Evolutionary conservation across 2,329 filamentous ascomycete species (phyloP).

Genomic region (Fusarium sp.): DNA sequence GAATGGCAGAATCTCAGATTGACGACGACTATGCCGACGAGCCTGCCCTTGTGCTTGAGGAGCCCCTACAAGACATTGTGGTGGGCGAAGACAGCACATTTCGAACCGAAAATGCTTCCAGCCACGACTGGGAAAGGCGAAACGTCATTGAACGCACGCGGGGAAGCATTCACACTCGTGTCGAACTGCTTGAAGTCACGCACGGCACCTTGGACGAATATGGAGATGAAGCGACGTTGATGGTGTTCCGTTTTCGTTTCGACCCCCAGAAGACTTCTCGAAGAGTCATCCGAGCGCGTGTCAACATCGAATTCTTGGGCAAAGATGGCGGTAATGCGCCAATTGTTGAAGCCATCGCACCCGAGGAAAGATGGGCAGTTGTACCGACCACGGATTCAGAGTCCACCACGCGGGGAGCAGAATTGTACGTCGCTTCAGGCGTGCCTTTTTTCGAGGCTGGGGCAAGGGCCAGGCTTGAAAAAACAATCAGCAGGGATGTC

Average conservation of each 20-base stretch:
- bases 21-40: background rate
- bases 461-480: background rate
- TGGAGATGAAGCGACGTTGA: constrained; percentile 10
- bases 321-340: background rate
- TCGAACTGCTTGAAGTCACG: constrained; percentile 6
- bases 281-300: constrained; percentile 2
- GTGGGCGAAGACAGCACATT: constrained; percentile 1
- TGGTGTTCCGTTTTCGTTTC: constrained; percentile 16
- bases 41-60: background rate
- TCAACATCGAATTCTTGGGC: constrained; percentile 6
- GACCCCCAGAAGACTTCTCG: constrained; percentile 13
- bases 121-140: constrained; percentile 17
- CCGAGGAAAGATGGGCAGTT: constrained; percentile 17
- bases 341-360: constrained; percentile 13
- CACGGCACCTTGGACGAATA: constrained; percentile 15
- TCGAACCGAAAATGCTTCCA: constrained; percentile 10
- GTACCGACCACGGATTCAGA: constrained; percentile 9
- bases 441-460: constrained; percentile 1
- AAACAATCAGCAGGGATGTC: constrained; percentile 8
- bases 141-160: constrained; percentile 18
- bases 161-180: constrained; percentile 10
- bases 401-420: background rate
- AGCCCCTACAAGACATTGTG: background rate
- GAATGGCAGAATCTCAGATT: background rate
- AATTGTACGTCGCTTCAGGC: background rate